phyloP scores from a whole-genome alignment of 768 basidiomycete species.

The Collybia sordida region DNA sequence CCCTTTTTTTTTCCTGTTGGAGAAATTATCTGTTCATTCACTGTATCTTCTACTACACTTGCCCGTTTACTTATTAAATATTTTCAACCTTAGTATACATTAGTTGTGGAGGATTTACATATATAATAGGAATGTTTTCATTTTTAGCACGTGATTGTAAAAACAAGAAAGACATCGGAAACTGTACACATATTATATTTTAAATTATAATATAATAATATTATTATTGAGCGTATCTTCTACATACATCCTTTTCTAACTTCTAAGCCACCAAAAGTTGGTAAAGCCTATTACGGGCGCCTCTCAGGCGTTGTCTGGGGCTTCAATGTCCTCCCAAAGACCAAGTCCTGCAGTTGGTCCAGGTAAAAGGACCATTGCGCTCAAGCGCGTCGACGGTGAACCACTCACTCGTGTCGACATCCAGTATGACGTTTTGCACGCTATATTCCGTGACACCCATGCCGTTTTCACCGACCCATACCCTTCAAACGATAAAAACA shows the following conservation, averaged over 20 bases:
- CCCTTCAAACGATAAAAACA: slow-evolving; percentile 14
- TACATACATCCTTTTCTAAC: background rate
- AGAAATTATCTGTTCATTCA: slow-evolving; percentile 5
- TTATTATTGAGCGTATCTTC: background rate
- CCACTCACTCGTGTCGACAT: slow-evolving; percentile 67
- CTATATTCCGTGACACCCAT: slow-evolving; percentile 71
- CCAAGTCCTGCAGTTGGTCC: slow-evolving; percentile 30
- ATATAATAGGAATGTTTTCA: slow-evolving; percentile 6
- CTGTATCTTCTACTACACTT: slow-evolving; percentile 19
- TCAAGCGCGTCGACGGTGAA: slow-evolving; percentile 62
- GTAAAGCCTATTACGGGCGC: background rate
- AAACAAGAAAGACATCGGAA: background rate
- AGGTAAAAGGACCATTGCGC: slow-evolving; percentile 40
- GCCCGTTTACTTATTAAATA: slow-evolving; percentile 7
- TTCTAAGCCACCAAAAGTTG: slow-evolving; percentile 1
- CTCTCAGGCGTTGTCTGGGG: background rate
- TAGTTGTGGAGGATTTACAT: slow-evolving; percentile 12
- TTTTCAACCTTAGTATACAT: slow-evolving; percentile 13
- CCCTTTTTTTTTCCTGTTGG: slow-evolving; percentile 2
- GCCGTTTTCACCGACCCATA: slow-evolving; percentile 54
- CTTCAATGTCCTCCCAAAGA: slow-evolving; percentile 32
- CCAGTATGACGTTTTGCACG: slow-evolving; percentile 76
- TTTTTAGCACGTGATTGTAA: background rate
- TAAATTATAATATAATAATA: background rate
- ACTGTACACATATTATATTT: background rate